A percentile compares a stretch with the other conserved stretches of the same genome.
phyloP scores from a whole-genome alignment of 2,329 filamentous ascomycete genomes.

The Penicillium sclerotiorum region DNA sequence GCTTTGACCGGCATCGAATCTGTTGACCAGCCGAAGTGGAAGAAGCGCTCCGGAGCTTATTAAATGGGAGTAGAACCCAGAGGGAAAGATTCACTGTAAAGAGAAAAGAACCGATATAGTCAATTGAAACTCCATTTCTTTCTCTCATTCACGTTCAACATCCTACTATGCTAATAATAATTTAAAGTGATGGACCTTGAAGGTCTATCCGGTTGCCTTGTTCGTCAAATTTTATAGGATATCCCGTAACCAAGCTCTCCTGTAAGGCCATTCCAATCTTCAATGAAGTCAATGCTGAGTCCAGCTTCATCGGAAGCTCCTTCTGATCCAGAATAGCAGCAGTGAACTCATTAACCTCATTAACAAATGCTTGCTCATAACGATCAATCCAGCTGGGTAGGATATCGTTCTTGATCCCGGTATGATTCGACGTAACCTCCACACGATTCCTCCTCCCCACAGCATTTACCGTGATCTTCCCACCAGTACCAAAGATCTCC shows the following conservation, averaged over 20 bases:
- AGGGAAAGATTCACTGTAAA: neutral
- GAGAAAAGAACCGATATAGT: neutral
- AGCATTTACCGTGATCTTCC: constrained; percentile 41
- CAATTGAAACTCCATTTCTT: no score
- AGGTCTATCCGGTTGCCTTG: neutral
- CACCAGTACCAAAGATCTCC: constrained; percentile 46
- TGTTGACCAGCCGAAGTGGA: constrained; percentile 52
- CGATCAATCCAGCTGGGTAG: constrained; percentile 29
- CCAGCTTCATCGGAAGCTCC: neutral
- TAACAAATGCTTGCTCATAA: constrained; percentile 31
- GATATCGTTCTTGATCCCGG: constrained; percentile 25
- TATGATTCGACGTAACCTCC: constrained; percentile 20
- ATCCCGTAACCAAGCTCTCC: neutral
- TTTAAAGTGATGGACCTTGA: neutral
- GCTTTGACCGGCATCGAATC: constrained; percentile 50
- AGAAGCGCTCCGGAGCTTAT: constrained; percentile 54
- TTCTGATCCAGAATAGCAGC: constrained; percentile 14
- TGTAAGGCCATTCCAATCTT: constrained; percentile 2
- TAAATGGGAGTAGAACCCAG: constrained; percentile 30
- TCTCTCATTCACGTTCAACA: no score
- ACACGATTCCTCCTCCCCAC: constrained; percentile 29
- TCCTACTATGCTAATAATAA: no score
- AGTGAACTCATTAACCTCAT: constrained; percentile 28
- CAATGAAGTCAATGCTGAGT: neutral
- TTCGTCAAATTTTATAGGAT: neutral